phyloP scores from a whole-genome alignment of 768 basidiomycete species.

The Agaricus bisporus region DNA sequence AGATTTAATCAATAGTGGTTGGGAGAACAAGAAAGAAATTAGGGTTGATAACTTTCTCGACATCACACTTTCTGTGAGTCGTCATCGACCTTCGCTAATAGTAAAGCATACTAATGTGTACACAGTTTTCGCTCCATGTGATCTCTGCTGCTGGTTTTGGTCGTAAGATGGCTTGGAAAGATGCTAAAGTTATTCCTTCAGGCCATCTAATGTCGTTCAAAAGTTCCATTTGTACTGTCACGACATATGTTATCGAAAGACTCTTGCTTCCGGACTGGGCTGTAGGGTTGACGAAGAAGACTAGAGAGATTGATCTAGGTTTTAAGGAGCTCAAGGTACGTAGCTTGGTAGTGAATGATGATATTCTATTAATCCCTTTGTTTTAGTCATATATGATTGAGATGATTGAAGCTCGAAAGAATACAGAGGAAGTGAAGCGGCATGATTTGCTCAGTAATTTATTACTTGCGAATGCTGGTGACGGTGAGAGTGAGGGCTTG shows the following conservation, averaged over 20 bases:
- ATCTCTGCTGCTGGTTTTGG: conserved; percentile 44
- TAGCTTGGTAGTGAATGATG: background rate
- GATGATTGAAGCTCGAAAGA: conserved; percentile 40
- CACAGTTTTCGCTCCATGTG: conserved; percentile 47
- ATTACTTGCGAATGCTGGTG: conserved; percentile 36
- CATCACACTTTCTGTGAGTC: conserved; percentile 40
- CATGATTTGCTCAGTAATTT: conserved; percentile 47
- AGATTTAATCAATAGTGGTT: conserved; percentile 37
- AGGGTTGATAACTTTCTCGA: conserved; percentile 37
- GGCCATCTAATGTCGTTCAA: conserved; percentile 41
- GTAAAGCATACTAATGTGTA: background rate
- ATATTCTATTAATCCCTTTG: too few relatives aligned
- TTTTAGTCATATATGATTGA: conserved; percentile 36
- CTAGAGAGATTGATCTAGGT: conserved; percentile 25
- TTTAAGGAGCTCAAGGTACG: conserved; percentile 34
- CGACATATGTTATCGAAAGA: conserved; percentile 23
- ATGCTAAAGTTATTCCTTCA: conserved; percentile 25
- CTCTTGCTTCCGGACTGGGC: conserved; percentile 30
- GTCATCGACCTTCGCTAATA: conserved; percentile 5
- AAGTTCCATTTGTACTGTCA: conserved; percentile 32
- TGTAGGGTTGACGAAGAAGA: conserved; percentile 24
- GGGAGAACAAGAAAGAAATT: conserved; percentile 33
- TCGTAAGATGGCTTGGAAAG: conserved; percentile 35
- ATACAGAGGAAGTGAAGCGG: conserved; percentile 29
- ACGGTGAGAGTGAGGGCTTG: conserved; percentile 23